Conservation (phyloP, 1,284 basidiomycete species). For the Apiotrichum brassicae region DNA sequence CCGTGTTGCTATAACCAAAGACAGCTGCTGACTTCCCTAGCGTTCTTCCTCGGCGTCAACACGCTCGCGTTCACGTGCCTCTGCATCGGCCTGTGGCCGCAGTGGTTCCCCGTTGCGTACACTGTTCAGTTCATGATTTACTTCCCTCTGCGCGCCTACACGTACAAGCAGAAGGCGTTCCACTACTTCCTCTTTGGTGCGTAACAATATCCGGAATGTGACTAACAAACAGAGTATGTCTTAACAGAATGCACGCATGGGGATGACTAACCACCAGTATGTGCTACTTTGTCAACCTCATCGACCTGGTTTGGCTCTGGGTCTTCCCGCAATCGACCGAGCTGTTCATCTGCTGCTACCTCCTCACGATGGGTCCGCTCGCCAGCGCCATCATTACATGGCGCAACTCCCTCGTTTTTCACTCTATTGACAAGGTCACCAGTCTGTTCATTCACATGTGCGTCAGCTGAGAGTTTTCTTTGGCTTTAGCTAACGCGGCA, state of each 20-base stretch:
- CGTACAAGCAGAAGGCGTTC: slow-evolving; percentile 77
- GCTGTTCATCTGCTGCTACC: slow-evolving; percentile 80
- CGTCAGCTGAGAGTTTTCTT: neutral
- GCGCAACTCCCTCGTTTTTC: slow-evolving; percentile 92
- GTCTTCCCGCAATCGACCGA: slow-evolving; percentile 63
- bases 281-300: slow-evolving; percentile 79
- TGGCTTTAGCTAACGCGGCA: slow-evolving; percentile 1
- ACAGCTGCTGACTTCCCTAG: slow-evolving; percentile 43
- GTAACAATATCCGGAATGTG: slow-evolving; percentile 4
- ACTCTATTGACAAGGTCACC: slow-evolving; percentile 87
- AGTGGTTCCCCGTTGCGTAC: slow-evolving; percentile 57
- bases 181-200: slow-evolving; percentile 88
- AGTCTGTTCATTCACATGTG: slow-evolving; percentile 83
- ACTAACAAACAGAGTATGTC: neutral
- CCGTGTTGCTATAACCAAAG: too few relatives aligned
- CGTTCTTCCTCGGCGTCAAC: slow-evolving; percentile 88
- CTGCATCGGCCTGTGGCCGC: slow-evolving; percentile 71
- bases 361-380: slow-evolving; percentile 74
- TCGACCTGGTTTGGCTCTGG: slow-evolving; percentile 86
- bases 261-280: slow-evolving; percentile 39
- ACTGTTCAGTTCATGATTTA: slow-evolving; percentile 68
- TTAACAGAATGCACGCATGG: neutral
- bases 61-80: slow-evolving; percentile 74
- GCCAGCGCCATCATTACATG: slow-evolving; percentile 92
- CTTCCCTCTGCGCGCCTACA: slow-evolving; percentile 70